Base-by-base conservation (phyloP, 768 basidiomycete genomes). In the Trametes sanguinea region DNA sequence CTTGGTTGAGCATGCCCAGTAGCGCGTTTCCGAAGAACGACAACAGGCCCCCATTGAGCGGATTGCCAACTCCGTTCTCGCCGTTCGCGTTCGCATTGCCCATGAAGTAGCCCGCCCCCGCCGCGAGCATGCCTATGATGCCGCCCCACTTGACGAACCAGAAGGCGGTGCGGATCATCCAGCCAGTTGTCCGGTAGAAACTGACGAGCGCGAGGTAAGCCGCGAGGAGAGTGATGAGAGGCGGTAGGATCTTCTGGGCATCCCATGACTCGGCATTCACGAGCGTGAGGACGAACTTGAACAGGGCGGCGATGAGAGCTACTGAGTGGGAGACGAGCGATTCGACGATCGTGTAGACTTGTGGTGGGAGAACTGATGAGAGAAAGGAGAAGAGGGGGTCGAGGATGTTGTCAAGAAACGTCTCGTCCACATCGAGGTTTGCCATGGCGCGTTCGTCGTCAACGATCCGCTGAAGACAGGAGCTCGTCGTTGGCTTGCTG, bases 121-220 rank as follows among this genome's bases (percentile, higher is more conserved):
- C 86, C n/a, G 82, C 79, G 7, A 87, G 67, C 2, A 78, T 73
- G 11, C 78, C 81, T 8, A 90, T 62, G 50, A 94, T 75, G 10
- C 78, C 75, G 27, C 87, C 88, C 91, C 91, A 94, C 74, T 94
- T 94, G 68, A 89, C 71, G 68, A 90, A 81, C 80, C 83, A 91
- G 65, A 91, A 72, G 30, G 75, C 77, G 37, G 83, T 84, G 62
- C 88, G 82, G 64, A 92, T 74, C 67, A 89, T 78, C 86, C 88
- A 92, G 27, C 80, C 81, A 11, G 90, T 87, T 4, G 92, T 92
- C 62, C 89, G 87, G 75, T 92, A 92, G 54, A 92, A 73, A 71
- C 85, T 90, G 44, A 86, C 63, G n/a, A 94, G 78, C 3, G 89
- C 89, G 62, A 92, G 80, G 73, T 93, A 94, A 17, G 89, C 86